Base-by-base conservation (phyloP, 331 rosid species). In the Rhamnella rubrinervis region DNA sequence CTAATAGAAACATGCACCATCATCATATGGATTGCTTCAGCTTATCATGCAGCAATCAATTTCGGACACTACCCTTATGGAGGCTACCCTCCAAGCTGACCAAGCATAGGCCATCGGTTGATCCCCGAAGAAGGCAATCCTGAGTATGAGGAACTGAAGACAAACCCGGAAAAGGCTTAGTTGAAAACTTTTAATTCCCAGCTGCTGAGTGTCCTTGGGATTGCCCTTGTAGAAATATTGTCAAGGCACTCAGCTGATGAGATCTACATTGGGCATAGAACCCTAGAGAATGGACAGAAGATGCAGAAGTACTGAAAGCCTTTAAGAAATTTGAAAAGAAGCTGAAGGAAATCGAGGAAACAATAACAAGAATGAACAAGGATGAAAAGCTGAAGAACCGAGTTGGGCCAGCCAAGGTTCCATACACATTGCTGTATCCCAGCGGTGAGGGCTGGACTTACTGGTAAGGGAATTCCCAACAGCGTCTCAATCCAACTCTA, bases 221-320 rank as follows among this genome's bases (percentile, higher is more conserved):
- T 82, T 15, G 66, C 86, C 55, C 17, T 73, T 6, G 62, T 78
- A 8, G 86, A 82, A 55, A 67, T 82, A 13, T 19, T 82, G 61
- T 82, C 85, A 14, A 77, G 76, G 61, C 85, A 82, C 25, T 47
- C 85, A 3, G 61, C 83, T 21, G 85, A 82, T 66, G 85, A 82
- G 67, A 16, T 70, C 21, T 82, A 73, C 63, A 73, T 82, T 20
- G 85, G 83, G n/a, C 71, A 77, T 55, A 74, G 83, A 49, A 67
- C n/a, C 60, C 59, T 4, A 23, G 25, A 4, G 80, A 67, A 18
- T 82, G 86, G 86, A 82, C 86, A 9, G 25, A 78, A 0, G 83
- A 82, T 40, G 1, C 26, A 23, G 2, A 39, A 18, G 23, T 75
- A 5, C 55, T 78, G 62, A 56, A 74, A 55, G 83, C 81, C 0